Conservation (phyloP, 139 green algal species). For the Zygnema circumcarinatum region DNA sequence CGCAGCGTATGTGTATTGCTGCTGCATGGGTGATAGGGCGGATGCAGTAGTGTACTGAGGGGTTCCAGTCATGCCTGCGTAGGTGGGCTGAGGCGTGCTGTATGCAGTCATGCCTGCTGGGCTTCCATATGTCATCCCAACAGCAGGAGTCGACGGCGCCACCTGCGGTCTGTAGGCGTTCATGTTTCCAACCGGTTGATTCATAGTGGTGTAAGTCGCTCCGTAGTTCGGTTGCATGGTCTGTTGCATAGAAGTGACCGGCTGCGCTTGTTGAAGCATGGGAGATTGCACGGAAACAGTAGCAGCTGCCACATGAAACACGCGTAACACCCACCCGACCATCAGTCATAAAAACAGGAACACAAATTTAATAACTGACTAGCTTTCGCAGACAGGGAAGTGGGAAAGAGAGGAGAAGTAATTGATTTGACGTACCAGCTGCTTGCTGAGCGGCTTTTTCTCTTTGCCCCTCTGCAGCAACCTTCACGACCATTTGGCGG, state of each 20-base stretch:
- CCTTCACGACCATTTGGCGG: conserved; percentile 34
- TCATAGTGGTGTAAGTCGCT: background rate
- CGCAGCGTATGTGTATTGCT: background rate
- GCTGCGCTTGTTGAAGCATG: background rate
- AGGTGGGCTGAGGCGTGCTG: background rate
- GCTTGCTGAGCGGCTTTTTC: conserved; percentile 43
- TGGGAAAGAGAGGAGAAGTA: too few relatives aligned
- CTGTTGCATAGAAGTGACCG: background rate
- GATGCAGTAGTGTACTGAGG: background rate
- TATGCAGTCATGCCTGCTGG: background rate
- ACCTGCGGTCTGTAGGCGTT: background rate
- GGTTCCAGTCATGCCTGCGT: background rate
- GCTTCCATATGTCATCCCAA: background rate
- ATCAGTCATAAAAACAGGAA: too few relatives aligned
- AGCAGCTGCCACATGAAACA: background rate
- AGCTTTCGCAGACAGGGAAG: too few relatives aligned
- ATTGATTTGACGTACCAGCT: conserved; percentile 24
- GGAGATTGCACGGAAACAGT: background rate
- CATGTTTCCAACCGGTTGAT: background rate
- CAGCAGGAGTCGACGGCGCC: background rate
- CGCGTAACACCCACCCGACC: too few relatives aligned
- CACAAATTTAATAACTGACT: too few relatives aligned
- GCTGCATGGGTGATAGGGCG: background rate
- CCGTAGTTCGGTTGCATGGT: background rate
- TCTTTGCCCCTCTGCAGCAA: conserved; percentile 35